These are phyloP conservation scores for Bipolaris zeicola DNA, from an alignment of 2,329 filamentous ascomycete genomes.

Conservation along the genomic window DNA sequence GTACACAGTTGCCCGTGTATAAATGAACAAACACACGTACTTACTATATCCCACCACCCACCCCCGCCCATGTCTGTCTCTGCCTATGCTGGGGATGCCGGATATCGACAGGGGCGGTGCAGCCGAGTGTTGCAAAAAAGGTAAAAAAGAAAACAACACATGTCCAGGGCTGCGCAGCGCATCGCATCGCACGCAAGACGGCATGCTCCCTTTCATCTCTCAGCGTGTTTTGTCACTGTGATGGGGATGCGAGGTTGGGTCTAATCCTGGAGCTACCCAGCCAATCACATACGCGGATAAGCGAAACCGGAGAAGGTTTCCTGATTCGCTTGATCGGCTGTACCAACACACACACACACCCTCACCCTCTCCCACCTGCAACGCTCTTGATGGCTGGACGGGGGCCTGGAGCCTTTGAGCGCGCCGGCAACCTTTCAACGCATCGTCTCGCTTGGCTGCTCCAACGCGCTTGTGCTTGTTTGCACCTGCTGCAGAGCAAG, in stretches of 20 bases:
- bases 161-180: background rate
- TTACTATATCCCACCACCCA: too few species aligned
- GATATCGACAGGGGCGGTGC: constrained; percentile 14
- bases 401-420: too few species aligned
- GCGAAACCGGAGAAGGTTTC: constrained; percentile 27
- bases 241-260: constrained; percentile 15
- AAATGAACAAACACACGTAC: too few species aligned
- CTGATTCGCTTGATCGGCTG: constrained; percentile 11
- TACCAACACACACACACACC: constrained; percentile 5
- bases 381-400: background rate
- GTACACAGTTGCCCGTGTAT: too few species aligned
- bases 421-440: background rate
- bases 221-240: constrained; percentile 22
- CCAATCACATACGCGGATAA: constrained; percentile 31
- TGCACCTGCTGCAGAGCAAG: background rate
- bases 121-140: constrained; percentile 5
- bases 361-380: background rate
- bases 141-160: constrained; percentile 7
- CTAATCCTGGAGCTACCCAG: constrained; percentile 21
- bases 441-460: background rate
- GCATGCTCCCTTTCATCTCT: constrained; percentile 28
- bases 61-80: background rate
- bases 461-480: constrained; percentile 27
- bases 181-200: constrained; percentile 16
- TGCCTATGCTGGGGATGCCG: constrained; percentile 2